Conservation (phyloP, 1,284 basidiomycete species). For the Puccinia sorghi region DNA sequence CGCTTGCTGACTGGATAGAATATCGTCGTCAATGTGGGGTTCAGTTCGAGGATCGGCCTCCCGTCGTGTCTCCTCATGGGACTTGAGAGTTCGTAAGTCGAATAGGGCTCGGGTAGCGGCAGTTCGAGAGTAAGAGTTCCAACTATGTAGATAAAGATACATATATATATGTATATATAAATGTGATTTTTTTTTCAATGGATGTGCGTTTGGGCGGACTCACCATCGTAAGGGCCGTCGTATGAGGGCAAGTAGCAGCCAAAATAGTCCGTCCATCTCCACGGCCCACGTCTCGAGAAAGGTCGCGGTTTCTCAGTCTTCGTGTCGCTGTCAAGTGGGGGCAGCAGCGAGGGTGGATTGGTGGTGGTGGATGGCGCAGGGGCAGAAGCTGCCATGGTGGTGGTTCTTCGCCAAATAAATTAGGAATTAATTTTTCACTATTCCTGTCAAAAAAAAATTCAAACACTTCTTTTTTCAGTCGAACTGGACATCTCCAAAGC, state of each 20-base stretch:
- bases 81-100: neutral
- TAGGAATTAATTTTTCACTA: neutral
- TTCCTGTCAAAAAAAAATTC: too few species aligned
- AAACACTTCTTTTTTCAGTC: too few species aligned
- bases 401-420: neutral
- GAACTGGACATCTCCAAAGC: too few species aligned
- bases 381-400: neutral
- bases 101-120: slow-evolving; percentile 35
- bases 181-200: too few species aligned
- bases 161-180: too few species aligned
- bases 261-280: slow-evolving; percentile 28
- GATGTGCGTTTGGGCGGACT: too few species aligned
- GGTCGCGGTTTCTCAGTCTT: neutral
- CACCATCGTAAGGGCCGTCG: slow-evolving; percentile 36
- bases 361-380: slow-evolving; percentile 6
- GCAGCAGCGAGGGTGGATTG: slow-evolving; percentile 18
- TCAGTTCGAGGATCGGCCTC: slow-evolving; percentile 14
- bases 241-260: slow-evolving; percentile 22
- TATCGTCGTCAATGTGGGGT: slow-evolving; percentile 16
- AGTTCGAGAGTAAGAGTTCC: slow-evolving; percentile 42
- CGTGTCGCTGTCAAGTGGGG: neutral
- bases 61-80: neutral
- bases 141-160: neutral
- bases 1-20: slow-evolving; percentile 21
- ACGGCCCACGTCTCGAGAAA: slow-evolving; percentile 20